Evolutionary conservation across 306 rosid species (phyloP), one percentile per base, ranked within the genome.

Genomic region (Cucumis sativus): DNA sequence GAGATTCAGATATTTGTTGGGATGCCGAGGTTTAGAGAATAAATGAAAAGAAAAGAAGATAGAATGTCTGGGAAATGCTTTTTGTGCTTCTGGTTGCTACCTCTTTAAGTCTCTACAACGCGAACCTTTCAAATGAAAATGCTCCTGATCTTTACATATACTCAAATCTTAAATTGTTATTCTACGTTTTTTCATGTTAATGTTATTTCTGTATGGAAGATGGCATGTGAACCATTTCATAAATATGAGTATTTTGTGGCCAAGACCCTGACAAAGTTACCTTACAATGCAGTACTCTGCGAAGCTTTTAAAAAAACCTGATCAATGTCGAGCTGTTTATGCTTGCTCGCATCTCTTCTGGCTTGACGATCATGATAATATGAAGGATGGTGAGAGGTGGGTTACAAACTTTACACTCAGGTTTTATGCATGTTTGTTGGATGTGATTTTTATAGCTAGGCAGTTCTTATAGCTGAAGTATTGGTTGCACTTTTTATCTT

Each of bases 321-420:
- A 94, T 85, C 97, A 94, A 75, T 94, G 97, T 85, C 90, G 89
- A 85, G 98, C 96, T 79, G 94, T 94, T 81, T 91, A 91, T 80
- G 91, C 97, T 33, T 91, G 98, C 83, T 87, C 97, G 12, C 96
- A 94, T 89, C 90, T 94, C 77, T 94, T 94, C 88, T 91, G 97
- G 98, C 89, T 91, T 76, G 94, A 91, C 35, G 96, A 88, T 86
- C 96, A 90, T 78, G 96, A 90, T 73, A 91, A 81, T 82, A 85
- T 88, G 92, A 90, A 94, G 84, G 98, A 94, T 79, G 98, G 98
- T 76, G 98, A 94, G 84, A 94, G 98, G 98, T 93, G 81, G 76
- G 77, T 73, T 49, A 18, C 45, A 17, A 73, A 10, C 16, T 37
- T 37, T 33, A 17, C 16, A 52, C 23, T n/a, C 10, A 33, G 77